Conservation (phyloP, 176 grass and related monocot genomes). For the Oryza nivara region DNA sequence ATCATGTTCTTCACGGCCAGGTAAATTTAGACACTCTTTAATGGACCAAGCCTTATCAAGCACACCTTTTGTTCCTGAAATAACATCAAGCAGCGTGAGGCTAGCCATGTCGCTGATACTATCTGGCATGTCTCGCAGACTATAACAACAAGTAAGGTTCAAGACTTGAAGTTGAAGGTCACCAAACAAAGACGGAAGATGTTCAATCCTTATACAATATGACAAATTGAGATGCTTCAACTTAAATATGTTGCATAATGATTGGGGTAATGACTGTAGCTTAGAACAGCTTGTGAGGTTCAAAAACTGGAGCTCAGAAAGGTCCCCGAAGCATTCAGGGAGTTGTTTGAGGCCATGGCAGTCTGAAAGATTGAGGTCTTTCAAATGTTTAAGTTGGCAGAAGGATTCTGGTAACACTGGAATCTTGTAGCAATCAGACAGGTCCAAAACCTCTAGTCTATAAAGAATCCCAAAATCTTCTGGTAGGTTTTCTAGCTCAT, state of each 20-base stretch:
- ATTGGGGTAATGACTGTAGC: neutral
- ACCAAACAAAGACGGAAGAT: neutral
- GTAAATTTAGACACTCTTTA: neutral
- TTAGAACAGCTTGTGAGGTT: slow-evolving; percentile 29
- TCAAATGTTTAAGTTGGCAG: slow-evolving; percentile 34
- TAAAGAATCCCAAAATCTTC: slow-evolving; percentile 21
- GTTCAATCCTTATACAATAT: neutral
- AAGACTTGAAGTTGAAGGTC: neutral
- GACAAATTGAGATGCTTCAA: slow-evolving; percentile 14
- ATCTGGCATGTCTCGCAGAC: fast-evolving
- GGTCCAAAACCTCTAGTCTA: slow-evolving; percentile 22
- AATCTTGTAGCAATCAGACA: slow-evolving; percentile 36
- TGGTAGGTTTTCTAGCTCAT: slow-evolving; percentile 18
- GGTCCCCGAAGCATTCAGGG: slow-evolving; percentile 23
- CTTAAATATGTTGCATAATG: neutral
- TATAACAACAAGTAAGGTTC: fast-evolving
- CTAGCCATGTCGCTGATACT: neutral
- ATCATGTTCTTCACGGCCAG: fast-evolving
- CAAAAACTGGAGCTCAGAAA: slow-evolving; percentile 31
- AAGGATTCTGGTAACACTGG: slow-evolving; percentile 27
- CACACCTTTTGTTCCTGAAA: too few species aligned
- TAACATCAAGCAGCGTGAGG: neutral
- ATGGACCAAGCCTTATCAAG: fast-evolving
- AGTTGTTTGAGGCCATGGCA: slow-evolving; percentile 36
- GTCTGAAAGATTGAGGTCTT: slow-evolving; percentile 53